Conservation (phyloP, 2,329 filamentous ascomycete genomes). For the Akanthomyces lecanii region DNA sequence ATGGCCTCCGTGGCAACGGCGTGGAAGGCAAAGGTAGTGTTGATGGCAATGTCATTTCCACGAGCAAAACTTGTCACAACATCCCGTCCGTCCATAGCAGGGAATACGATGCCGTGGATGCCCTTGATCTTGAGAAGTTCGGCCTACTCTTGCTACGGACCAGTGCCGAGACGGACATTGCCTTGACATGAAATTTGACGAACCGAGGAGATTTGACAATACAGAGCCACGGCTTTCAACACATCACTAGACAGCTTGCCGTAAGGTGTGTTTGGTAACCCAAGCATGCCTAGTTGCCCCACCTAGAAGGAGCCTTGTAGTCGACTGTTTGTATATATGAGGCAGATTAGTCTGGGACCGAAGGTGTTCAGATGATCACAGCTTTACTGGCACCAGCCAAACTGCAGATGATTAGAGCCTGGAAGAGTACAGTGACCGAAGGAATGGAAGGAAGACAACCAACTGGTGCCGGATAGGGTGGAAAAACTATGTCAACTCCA, state of each 20-base stretch:
- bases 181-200: constrained; percentile 19
- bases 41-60: constrained; percentile 37
- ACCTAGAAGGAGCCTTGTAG: neutral
- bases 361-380: neutral
- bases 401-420: no score
- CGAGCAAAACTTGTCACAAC: constrained; percentile 22
- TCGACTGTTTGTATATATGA: neutral
- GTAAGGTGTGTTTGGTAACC: no score
- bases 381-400: no score
- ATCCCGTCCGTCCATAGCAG: constrained; percentile 23
- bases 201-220: neutral
- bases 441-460: neutral
- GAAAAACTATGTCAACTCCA: no score
- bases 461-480: no score
- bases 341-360: neutral
- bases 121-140: constrained; percentile 22
- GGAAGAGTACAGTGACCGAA: neutral
- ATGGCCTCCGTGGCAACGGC: constrained; percentile 35
- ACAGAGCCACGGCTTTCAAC: neutral
- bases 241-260: no score
- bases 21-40: constrained; percentile 39
- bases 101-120: constrained; percentile 23
- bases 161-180: constrained; percentile 22
- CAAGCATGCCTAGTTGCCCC: neutral
- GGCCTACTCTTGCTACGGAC: constrained; percentile 27